Evolutionary conservation across 1,139 yeast species (phyloP), one percentile per base, ranked within the genome.

Genomic region (Lodderomyces orthopsilosis): DNA sequence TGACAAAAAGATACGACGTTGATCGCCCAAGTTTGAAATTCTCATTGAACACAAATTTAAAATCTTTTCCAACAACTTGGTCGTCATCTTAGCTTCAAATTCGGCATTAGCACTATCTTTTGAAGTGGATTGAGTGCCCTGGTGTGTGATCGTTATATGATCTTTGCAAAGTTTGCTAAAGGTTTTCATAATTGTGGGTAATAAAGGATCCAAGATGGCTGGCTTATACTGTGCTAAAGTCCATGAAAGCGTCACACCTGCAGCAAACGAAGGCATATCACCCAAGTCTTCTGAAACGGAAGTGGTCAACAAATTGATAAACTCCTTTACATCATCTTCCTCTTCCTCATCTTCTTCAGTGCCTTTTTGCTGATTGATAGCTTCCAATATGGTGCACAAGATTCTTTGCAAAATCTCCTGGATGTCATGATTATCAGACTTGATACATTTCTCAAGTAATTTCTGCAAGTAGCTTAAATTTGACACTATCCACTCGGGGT

Each of bases 101-200:
- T 82, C 90, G 2, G 75, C 65, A 38, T 59, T 63, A 3, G 65
- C 48, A 30, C 58, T 57, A 14, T 46, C 49, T 19, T 50, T 47
- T 2, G 47, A 43, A 13, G 65, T 55, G 0, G 67, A 46, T 47
- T 63, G 74, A 1, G 70, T 58, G 1, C 77, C 76, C 54, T 75
- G 81, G 51, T 71, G 79, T 0, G 87, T 79, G 24, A 83, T 81
- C 1, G 89, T 81, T 36, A 89, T 81, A 55, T 90, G 96, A 61
- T 91, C 98, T 52, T 87, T 88, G 59, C 94, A 88, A 40, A 91
- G 74, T 58, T 89, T 89, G 47, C 91, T 87, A 63, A 93, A 85
- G 0, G 95, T 85, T 57, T 91, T 80, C 85, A 91, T 85, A 17
- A 91, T 75, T 50, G 79, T 69, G 6, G 91, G 93, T 41, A 91